A percentile compares a stretch with the other conserved stretches of the same genome.
phyloP scores from a whole-genome alignment of 2,329 filamentous ascomycete genomes.

The Dactylellina haptotyla region DNA sequence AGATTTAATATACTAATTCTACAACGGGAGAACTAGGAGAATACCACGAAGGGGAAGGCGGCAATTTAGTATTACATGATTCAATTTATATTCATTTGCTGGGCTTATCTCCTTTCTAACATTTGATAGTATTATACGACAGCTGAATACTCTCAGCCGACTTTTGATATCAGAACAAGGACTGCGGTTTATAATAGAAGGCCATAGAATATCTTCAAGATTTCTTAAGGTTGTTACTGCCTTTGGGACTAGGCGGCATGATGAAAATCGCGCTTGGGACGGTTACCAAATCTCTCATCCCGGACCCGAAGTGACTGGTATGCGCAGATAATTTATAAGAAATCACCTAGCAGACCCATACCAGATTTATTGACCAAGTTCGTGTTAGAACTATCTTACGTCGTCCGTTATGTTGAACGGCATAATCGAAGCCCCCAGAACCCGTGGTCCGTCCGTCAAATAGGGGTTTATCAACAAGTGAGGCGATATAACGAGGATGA shows the following conservation, averaged over 20 bases:
- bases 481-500: neutral
- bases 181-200: slow-evolving; percentile 18
- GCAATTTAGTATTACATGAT: slow-evolving; percentile 10
- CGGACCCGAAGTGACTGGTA: neutral
- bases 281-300: slow-evolving; percentile 24
- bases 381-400: slow-evolving; percentile 27
- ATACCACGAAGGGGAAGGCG: slow-evolving; percentile 7
- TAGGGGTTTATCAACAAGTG: slow-evolving; percentile 30
- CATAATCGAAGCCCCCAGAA: slow-evolving; percentile 14
- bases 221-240: slow-evolving; percentile 24
- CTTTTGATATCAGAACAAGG: slow-evolving; percentile 23
- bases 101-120: neutral
- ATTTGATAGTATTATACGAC: slow-evolving; percentile 29
- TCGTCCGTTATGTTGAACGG: slow-evolving; percentile 29
- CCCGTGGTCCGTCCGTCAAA: slow-evolving; percentile 39
- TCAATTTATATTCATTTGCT: neutral
- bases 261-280: slow-evolving; percentile 40
- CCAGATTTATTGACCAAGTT: neutral
- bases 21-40: slow-evolving; percentile 8
- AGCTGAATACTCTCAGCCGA: slow-evolving; percentile 26
- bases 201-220: slow-evolving; percentile 15
- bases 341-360: neutral
- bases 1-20: neutral
- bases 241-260: slow-evolving; percentile 22
- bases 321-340: neutral